Percentiles rank a stretch among this genome's conserved stretches.
Conservation (phyloP, 2,329 filamentous ascomycete species). For the Trichophyton verrucosum region DNA sequence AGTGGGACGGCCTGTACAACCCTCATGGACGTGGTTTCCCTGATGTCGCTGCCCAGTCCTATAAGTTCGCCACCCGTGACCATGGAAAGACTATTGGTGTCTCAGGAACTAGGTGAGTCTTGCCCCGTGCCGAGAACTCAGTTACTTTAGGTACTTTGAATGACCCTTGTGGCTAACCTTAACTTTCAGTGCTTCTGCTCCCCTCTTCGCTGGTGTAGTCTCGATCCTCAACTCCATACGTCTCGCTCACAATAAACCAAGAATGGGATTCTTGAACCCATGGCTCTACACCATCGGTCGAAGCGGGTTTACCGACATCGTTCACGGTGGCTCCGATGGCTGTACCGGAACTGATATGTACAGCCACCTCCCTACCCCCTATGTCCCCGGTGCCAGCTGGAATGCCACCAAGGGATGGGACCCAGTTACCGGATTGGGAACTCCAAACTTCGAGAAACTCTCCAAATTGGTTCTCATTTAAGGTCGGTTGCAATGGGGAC, state of each 20-base stretch:
- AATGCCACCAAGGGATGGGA: slow-evolving; percentile 41
- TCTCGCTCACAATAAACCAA: slow-evolving; percentile 40
- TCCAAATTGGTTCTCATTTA: slow-evolving; percentile 2
- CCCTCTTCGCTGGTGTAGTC: slow-evolving; percentile 52
- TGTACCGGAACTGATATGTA: slow-evolving; percentile 32
- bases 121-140: neutral
- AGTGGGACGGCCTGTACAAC: slow-evolving; percentile 37
- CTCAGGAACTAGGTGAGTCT: slow-evolving; percentile 37
- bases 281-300: slow-evolving; percentile 42
- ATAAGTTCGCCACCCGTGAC: slow-evolving; percentile 29
- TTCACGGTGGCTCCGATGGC: slow-evolving; percentile 34
- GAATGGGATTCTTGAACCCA: slow-evolving; percentile 50
- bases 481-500: neutral
- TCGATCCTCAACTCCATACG: slow-evolving; percentile 53
- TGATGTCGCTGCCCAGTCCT: slow-evolving; percentile 48
- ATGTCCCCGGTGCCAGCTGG: slow-evolving; percentile 37
- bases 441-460: slow-evolving; percentile 19
- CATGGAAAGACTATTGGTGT: slow-evolving; percentile 24
- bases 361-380: slow-evolving; percentile 27
- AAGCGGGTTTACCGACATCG: slow-evolving; percentile 38
- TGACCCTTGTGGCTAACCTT: slow-evolving; percentile 6
- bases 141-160: neutral
- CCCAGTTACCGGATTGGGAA: slow-evolving; percentile 35
- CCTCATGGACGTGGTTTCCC: slow-evolving; percentile 47
- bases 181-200: slow-evolving; percentile 41